These are phyloP conservation scores for Picochlorum sp. DNA, from an alignment of 139 green algal species.

Conservation along the genomic window DNA sequence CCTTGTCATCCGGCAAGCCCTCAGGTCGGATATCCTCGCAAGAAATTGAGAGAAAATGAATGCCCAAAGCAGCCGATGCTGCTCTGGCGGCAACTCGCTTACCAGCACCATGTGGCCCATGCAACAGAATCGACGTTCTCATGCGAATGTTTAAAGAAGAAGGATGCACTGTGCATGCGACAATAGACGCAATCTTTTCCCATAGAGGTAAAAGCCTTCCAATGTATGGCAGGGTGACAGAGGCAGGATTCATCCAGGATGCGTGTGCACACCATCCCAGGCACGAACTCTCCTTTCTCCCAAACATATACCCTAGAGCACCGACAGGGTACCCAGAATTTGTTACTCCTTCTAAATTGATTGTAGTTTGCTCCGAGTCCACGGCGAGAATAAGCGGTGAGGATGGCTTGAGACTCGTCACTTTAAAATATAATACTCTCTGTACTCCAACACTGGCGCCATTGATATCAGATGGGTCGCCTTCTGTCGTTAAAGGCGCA, in stretches of 20 bases:
- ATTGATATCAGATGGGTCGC: too few species aligned
- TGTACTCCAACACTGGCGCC: too few species aligned
- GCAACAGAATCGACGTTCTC: conserved; percentile 44
- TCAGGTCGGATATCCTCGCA: conserved; percentile 43
- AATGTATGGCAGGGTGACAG: background rate
- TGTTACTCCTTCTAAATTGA: conserved; percentile 24
- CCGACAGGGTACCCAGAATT: conserved; percentile 15
- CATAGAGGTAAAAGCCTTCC: conserved; percentile 8
- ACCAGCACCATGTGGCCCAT: conserved; percentile 52
- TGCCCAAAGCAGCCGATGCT: conserved; percentile 59
- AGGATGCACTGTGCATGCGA: conserved; percentile 37
- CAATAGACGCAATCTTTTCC: conserved; percentile 16
- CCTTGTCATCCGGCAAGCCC: conserved; percentile 32
- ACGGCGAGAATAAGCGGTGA: conserved; percentile 1
- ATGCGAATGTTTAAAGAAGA: conserved; percentile 25
- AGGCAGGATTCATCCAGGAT: background rate
- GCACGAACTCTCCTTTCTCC: background rate
- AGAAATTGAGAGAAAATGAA: conserved; percentile 49
- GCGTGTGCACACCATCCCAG: background rate
- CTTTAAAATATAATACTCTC: conserved; percentile 17
- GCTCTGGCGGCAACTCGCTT: conserved; percentile 40
- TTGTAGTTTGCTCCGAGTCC: conserved; percentile 7
- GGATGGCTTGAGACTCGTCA: conserved; percentile 2
- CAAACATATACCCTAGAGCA: conserved; percentile 10
- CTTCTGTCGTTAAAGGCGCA: background rate